Percentiles rank a stretch among this genome's conserved stretches.
Evolutionary conservation across 768 basidiomycete genomes (phyloP).

Genomic region (Leccinum broughii): DNA sequence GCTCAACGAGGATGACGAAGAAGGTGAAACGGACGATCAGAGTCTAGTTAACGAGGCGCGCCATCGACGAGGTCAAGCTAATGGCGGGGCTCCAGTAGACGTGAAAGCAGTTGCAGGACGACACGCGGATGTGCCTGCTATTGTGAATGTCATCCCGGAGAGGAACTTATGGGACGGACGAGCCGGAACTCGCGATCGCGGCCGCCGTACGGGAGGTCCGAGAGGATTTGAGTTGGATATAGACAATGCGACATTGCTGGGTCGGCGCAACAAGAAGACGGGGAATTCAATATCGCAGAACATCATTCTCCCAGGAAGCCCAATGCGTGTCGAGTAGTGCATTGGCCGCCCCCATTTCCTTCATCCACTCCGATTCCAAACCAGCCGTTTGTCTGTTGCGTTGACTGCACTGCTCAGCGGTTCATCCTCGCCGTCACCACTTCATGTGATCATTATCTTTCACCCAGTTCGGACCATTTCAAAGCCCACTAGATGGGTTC

Average conservation of each 20-base stretch:
- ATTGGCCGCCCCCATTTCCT: not conserved
- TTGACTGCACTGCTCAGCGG: not conserved
- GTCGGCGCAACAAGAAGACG: conserved; percentile 56
- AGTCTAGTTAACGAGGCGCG: conserved; percentile 51
- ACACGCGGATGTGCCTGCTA: conserved; percentile 5
- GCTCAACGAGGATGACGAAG: conserved; percentile 94
- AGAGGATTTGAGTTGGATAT: conserved; percentile 82
- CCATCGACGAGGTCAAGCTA: conserved; percentile 39
- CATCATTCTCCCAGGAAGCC: conserved; percentile 29
- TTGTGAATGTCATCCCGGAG: conserved; percentile 22
- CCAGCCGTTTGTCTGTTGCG: not conserved
- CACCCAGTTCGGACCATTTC: conserved; percentile 3
- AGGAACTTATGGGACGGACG: conserved; percentile 54
- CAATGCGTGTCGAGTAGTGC: conserved; percentile 32
- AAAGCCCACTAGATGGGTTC: not conserved
- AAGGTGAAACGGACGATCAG: conserved; percentile 49
- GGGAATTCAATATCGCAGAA: conserved; percentile 38
- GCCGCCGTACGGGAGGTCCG: conserved; percentile 31
- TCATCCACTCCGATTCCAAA: not conserved
- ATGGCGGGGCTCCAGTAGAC: conserved; percentile 5
- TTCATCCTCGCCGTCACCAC: not conserved
- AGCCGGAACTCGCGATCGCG: conserved; percentile 68
- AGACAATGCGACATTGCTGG: conserved; percentile 83
- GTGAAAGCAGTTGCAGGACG: conserved; percentile 17
- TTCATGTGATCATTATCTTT: not conserved